Conservation (phyloP, 2,329 filamentous ascomycete genomes). For the Fusarium protoensiforme region DNA sequence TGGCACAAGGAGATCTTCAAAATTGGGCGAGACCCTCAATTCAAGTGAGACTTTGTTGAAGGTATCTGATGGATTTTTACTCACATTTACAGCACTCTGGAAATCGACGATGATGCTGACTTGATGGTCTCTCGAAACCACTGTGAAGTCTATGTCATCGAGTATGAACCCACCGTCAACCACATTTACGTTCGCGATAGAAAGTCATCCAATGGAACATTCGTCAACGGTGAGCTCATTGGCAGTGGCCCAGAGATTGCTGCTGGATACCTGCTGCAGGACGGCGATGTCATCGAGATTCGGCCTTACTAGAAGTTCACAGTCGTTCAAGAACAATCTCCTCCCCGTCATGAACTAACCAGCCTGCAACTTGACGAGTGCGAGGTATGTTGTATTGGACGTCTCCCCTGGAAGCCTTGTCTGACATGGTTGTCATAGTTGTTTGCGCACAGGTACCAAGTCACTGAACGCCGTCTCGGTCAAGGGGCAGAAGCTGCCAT, state of each 20-base stretch:
- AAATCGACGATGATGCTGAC: conserved; percentile 51
- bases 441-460: conserved; percentile 48
- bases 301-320: conserved; percentile 52
- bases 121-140: conserved; percentile 63
- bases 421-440: conserved; percentile 36
- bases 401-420: rapidly evolving
- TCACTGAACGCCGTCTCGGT: conserved; percentile 51
- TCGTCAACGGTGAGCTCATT: conserved; percentile 59
- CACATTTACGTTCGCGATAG: conserved; percentile 68
- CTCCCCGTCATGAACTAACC: conserved; percentile 41
- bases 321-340: conserved; percentile 44
- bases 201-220: conserved; percentile 65
- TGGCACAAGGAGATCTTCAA: conserved; percentile 47
- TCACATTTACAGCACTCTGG: conserved; percentile 48
- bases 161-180: conserved; percentile 57
- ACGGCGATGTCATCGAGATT: conserved; percentile 62
- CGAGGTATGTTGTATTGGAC: conserved; percentile 38
- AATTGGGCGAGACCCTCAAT: conserved; percentile 49
- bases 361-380: conserved; percentile 47
- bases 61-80: background rate
- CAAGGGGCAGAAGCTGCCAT: conserved; percentile 52
- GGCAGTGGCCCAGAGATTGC: conserved; percentile 52
- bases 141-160: conserved; percentile 65
- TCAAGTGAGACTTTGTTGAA: conserved; percentile 44
- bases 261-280: conserved; percentile 58